Percentiles rank a stretch among this genome's conserved stretches.
phyloP scores from a whole-genome alignment of 164 flowering plant genomes.

The Vitis cinerea region DNA sequence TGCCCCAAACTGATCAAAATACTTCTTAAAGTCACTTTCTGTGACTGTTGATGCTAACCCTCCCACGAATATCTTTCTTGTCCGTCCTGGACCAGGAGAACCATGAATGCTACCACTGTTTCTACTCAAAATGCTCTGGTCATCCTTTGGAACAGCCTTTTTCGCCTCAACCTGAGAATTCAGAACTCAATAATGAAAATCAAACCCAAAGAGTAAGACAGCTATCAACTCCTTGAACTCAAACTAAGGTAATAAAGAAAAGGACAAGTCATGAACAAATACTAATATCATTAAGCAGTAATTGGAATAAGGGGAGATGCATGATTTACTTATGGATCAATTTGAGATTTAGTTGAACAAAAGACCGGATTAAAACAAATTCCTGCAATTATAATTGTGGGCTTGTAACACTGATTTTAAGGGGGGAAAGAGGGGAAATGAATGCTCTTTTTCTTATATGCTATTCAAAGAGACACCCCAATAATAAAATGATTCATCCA shows the following conservation, averaged over 20 bases:
- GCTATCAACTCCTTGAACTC: neutral
- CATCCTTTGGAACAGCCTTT: conserved; percentile 56
- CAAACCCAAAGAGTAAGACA: neutral
- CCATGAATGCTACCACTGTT: conserved; percentile 42
- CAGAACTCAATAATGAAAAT: conserved; percentile 5
- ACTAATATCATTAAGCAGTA: too few species aligned
- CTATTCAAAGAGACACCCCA: neutral
- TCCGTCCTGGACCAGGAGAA: conserved; percentile 54
- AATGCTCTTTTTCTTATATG: neutral
- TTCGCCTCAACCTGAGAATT: conserved; percentile 50
- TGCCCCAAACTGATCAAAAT: conserved; percentile 54
- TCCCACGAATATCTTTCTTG: conserved; percentile 53
- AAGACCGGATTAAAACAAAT: conserved; percentile 10
- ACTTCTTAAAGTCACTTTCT: conserved; percentile 44
- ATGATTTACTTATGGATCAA: conserved; percentile 4
- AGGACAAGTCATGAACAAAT: neutral
- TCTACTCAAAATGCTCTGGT: conserved; percentile 42
- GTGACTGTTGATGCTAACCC: conserved; percentile 56
- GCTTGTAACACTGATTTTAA: conserved; percentile 1
- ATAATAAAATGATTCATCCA: neutral
- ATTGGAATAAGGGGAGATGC: too few species aligned
- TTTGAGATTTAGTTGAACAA: conserved; percentile 14
- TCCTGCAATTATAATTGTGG: conserved; percentile 20
- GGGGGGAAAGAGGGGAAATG: neutral
- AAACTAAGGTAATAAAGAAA: neutral